phyloP scores from a whole-genome alignment of 768 basidiomycete genomes.

The Tulasnella sp. region DNA sequence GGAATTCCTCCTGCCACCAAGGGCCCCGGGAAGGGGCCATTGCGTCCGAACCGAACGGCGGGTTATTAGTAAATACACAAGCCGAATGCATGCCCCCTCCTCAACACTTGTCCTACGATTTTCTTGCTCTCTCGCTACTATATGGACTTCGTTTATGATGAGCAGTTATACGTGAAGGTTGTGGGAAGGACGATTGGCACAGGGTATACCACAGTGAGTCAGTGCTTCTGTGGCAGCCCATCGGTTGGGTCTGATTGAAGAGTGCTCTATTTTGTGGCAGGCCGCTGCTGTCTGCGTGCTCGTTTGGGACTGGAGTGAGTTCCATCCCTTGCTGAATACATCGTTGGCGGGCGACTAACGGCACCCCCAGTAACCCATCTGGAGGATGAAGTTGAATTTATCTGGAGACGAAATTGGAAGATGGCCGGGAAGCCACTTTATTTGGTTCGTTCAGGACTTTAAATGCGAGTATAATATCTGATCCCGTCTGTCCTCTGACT shows the following conservation, averaged over 20 bases:
- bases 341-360: not conserved
- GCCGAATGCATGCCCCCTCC: too few species aligned
- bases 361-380: not conserved
- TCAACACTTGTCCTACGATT: too few species aligned
- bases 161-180: not conserved
- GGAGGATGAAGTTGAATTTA: not conserved
- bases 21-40: too few species aligned
- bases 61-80: too few species aligned
- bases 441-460: not conserved
- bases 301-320: conserved; percentile 6
- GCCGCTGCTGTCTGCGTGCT: not conserved
- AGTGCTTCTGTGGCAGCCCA: not conserved
- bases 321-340: not conserved
- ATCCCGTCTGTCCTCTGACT: not conserved
- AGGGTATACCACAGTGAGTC: not conserved
- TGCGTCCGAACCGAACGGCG: too few species aligned
- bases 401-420: not conserved
- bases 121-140: too few species aligned
- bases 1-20: too few species aligned
- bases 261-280: not conserved
- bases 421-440: conserved; percentile 17
- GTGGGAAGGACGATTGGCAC: not conserved
- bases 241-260: not conserved
- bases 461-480: not conserved
- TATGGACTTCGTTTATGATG: not conserved